phyloP scores from a whole-genome alignment of 2,329 filamentous ascomycete species.

The Stagonosporopsis chrysanthemi region DNA sequence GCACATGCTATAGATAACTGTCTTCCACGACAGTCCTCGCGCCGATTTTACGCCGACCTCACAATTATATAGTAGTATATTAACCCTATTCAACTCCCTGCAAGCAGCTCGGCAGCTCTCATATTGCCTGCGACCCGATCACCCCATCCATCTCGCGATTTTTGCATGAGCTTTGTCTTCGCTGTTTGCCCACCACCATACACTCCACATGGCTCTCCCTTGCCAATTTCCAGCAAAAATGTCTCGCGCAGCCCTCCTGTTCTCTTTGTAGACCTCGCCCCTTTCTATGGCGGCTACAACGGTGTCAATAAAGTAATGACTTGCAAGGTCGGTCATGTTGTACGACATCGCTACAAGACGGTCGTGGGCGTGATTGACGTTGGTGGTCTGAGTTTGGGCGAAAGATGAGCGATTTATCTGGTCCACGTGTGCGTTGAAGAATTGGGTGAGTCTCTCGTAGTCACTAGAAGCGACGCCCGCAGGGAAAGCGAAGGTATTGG shows the following conservation, averaged over 20 bases:
- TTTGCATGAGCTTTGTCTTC: constrained; percentile 34
- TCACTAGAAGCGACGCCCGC: not conserved
- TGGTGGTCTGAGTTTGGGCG: not conserved
- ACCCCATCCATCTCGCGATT: constrained; percentile 31
- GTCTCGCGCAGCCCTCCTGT: not conserved
- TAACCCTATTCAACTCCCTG: no score
- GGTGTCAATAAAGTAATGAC: not conserved
- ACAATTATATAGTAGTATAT: no score
- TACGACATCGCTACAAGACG: not conserved
- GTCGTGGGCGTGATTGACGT: not conserved
- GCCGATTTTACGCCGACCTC: no score
- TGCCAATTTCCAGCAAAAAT: constrained; percentile 24
- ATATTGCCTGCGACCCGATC: not conserved
- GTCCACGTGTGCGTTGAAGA: not conserved
- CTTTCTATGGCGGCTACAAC: not conserved
- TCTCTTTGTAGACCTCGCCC: not conserved
- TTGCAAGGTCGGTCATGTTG: not conserved
- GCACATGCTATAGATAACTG: not conserved
- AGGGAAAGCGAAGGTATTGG: not conserved
- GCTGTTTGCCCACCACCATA: constrained; percentile 40
- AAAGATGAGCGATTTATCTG: not conserved
- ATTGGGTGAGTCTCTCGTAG: not conserved
- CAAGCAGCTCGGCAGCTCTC: not conserved
- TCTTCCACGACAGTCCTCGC: not conserved
- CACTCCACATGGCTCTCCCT: constrained; percentile 21